Base-by-base conservation (phyloP, 2,329 filamentous ascomycete species). In the Alternaria longipes region DNA sequence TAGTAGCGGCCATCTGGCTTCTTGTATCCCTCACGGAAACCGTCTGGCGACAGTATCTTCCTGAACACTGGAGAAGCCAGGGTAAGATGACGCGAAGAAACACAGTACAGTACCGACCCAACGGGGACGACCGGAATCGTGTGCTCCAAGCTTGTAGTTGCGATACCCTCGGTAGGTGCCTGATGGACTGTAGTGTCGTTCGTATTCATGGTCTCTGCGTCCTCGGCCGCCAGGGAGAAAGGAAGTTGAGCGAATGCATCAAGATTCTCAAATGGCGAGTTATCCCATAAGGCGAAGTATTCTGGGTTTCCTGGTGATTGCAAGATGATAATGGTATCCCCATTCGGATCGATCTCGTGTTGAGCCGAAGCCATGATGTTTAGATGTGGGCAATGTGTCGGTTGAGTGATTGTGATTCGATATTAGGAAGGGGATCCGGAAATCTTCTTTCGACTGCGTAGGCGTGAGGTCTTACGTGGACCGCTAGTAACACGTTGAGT, bases 281-380 rank as follows among this genome's bases (percentile, higher is more conserved):
- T 30, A n/a, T 34, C 30, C 46, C 46, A 49, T 12, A 20, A 22
- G 28, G 30, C 46, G 30, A 36, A 49, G 5, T 49, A 34, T n/a
- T 36, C 46, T 1, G 9, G n/a, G 22, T 49, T 18, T 14, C 7
- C 46, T 6, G 46, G 46, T 49, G 18, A 36, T 49, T 12, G 30
- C 8, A 64, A 34, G 16, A 54, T 38, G 26, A 64, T 61, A 16
- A 64, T 32, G 5, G 61, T 55, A 46, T 64, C 61, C 22, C 26
- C 44, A 20, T 54, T 38, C 14, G 49, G 45, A 8, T 49, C 42
- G 38, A 64, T 57, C 22, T 24, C 18, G 30, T 58, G 34, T 16
- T 47, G 9, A 28, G 40, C 28, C 8, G 34, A 41, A 9, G 47
- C 20, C 46, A 57, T 57, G n/a, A n/a, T 18, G 7, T 11, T 47